Evolutionary conservation across 2,329 filamentous ascomycete genomes (phyloP), one percentile per base, ranked within the genome.

Genomic region (Drechslerella stenobrocha): DNA sequence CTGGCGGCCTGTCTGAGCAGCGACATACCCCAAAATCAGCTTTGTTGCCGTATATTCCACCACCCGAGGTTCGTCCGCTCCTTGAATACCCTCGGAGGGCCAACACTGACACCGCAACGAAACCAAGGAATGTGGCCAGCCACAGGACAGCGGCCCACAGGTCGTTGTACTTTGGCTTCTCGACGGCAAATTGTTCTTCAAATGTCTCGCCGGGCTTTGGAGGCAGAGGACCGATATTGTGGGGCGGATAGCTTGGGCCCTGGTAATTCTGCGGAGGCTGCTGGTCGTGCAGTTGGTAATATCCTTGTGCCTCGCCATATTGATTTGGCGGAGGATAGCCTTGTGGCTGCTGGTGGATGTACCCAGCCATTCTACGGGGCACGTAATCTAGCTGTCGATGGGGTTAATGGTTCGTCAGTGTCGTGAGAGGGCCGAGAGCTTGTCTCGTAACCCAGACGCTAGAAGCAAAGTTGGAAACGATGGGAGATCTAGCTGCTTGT

Each of bases 161-260:
- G 75, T 97, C 92, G 74, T 96, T 89, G 78, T 82, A 96, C 76
- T 92, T 95, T n/a, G 90, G 90, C 70, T 80, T 85, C 52, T 89
- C 83, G 52, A 96, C 77, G 77, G 87, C 87, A 80, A 97, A 96
- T 1, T 85, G 83, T 74, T 96, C 83, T 18, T 92, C 84, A 75
- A 95, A 96, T 13, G 75, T 78, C 45, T 78, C 55, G 26, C 63
- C 63, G 15, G 28, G 24, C 34, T 67, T 67, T 18, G 63, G 63
- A 20, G 63, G 63, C 9, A 67, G 37, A 52, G 53, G 63, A 4
- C 47, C 63, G 30, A 24, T 37, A 13, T 42, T 20, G 2, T 42
- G 40, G 77, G 75, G 82, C 81, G 46, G 52, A 20, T 59, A 45
- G 24, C 53, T 58, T 32, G 8, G 44, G 22, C n/a, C 37, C 13